phyloP scores from a whole-genome alignment of 106 monocot genomes.

The Gastrodia elata region DNA sequence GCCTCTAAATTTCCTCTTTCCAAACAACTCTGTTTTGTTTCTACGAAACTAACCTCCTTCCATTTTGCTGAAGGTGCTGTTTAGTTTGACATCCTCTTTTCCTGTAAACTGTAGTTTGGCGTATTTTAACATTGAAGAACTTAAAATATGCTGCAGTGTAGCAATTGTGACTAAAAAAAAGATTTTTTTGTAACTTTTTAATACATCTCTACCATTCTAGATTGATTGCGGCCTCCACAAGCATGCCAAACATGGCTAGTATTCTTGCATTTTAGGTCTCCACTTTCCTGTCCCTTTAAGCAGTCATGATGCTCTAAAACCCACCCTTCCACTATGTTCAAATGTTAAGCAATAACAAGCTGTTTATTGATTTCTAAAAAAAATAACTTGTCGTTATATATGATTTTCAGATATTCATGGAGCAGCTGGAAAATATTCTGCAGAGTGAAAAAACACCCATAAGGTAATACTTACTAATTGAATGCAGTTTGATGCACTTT shows the following conservation, averaged over 20 bases:
- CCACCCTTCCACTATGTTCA: background rate
- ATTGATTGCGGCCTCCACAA: background rate
- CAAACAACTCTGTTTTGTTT: background rate
- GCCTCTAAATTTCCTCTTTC: too few species aligned
- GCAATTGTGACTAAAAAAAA: background rate
- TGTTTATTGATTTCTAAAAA: background rate
- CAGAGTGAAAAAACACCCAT: slow-evolving; percentile 45
- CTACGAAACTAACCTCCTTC: background rate
- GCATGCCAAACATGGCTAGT: background rate
- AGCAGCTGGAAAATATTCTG: slow-evolving; percentile 58
- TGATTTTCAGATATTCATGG: slow-evolving; percentile 62
- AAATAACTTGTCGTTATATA: background rate
- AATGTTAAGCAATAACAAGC: background rate
- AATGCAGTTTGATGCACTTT: slow-evolving; percentile 3
- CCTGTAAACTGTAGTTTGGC: background rate
- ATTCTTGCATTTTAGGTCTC: background rate
- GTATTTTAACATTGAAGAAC: background rate
- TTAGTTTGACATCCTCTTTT: background rate
- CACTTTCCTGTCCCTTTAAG: background rate
- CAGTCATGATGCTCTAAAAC: background rate
- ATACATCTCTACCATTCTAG: background rate
- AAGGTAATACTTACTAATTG: slow-evolving; percentile 36
- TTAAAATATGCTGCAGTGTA: background rate
- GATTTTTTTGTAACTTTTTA: background rate
- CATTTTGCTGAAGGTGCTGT: background rate